Conservation (phyloP, 176 grass and related monocot species). For the Olyra latifolia region DNA sequence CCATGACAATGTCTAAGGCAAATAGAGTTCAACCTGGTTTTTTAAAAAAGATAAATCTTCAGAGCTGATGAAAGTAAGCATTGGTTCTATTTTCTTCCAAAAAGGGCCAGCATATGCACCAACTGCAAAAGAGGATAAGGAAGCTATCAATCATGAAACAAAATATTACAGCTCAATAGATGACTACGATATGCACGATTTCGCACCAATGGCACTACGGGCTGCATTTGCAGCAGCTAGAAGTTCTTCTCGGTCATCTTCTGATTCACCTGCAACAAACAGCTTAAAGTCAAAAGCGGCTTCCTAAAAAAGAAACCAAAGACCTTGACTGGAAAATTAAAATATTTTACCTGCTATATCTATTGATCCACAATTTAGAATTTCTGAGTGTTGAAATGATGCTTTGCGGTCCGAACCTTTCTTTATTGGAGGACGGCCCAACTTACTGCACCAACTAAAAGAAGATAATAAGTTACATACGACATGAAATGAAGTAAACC, state of each 20-base stretch:
- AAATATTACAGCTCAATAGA: conserved; percentile 16
- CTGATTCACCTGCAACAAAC: conserved; percentile 50
- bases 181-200: conserved; percentile 25
- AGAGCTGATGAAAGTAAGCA: conserved; percentile 52
- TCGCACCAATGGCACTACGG: conserved; percentile 47
- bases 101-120: conserved; percentile 51
- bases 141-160: conserved; percentile 10
- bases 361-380: conserved; percentile 45
- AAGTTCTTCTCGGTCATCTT: conserved; percentile 69
- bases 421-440: conserved; percentile 76
- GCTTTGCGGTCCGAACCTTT: conserved; percentile 67
- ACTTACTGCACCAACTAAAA: conserved; percentile 51
- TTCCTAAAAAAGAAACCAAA: conserved; percentile 1
- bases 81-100: conserved; percentile 71
- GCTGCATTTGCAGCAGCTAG: conserved; percentile 71
- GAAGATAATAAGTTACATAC: conserved; percentile 7
- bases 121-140: conserved; percentile 44
- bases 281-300: conserved; percentile 29
- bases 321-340: not conserved
- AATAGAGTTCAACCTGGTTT: conserved; percentile 51
- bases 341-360: conserved; percentile 48
- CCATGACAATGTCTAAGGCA: conserved; percentile 16
- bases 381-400: conserved; percentile 46
- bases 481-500: not conserved
- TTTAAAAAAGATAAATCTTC: conserved; percentile 59